Conservation (phyloP, 2,329 filamentous ascomycete genomes). For the Calonectria crousiana region DNA sequence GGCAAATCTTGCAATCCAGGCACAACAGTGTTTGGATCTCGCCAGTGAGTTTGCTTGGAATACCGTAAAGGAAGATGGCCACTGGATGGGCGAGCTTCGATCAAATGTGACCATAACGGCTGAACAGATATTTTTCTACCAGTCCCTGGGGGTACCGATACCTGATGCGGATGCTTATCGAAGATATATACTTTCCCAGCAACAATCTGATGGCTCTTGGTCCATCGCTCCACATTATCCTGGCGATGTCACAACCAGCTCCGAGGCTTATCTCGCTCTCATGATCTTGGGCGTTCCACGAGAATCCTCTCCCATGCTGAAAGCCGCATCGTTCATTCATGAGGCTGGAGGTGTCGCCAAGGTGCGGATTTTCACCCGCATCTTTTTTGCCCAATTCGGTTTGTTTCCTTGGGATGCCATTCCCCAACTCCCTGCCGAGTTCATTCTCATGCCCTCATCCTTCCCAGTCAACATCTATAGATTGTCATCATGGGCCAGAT, state of each 20-base stretch:
- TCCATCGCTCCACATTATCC: constrained; percentile 16
- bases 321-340: constrained; percentile 8
- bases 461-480: constrained; percentile 21
- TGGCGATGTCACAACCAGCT: constrained; percentile 10
- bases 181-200: constrained; percentile 10
- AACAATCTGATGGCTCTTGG: constrained; percentile 24
- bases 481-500: constrained; percentile 22
- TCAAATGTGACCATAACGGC: constrained; percentile 22
- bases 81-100: constrained; percentile 20
- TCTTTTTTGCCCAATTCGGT: constrained; percentile 24
- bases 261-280: constrained; percentile 23
- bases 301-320: constrained; percentile 1
- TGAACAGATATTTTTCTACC: constrained; percentile 21
- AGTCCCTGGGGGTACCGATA: constrained; percentile 7
- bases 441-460: constrained; percentile 15
- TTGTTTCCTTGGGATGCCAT: constrained; percentile 22
- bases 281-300: constrained; percentile 20
- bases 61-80: not conserved
- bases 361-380: constrained; percentile 24
- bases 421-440: constrained; percentile 19
- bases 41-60: not conserved
- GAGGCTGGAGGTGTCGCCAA: constrained; percentile 13
- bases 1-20: not conserved
- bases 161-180: not conserved
- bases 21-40: not conserved